Percentiles rank a stretch among this genome's conserved stretches.
Conservation (phyloP, 768 basidiomycete genomes). For the Boletus bicolor region DNA sequence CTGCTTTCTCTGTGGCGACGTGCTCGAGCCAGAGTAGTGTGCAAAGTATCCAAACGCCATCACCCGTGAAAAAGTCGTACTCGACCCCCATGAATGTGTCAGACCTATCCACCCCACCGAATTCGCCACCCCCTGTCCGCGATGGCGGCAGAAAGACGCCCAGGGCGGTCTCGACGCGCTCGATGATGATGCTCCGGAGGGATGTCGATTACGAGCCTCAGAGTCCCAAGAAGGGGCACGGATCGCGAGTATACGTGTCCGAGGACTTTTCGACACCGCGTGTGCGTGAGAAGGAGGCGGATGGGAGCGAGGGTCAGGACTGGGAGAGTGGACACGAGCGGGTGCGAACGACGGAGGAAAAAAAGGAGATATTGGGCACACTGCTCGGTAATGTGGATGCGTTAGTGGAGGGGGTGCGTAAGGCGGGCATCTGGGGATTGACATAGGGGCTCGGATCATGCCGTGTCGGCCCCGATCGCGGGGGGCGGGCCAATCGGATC, state of each 20-base stretch:
- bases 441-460: constrained; percentile 27
- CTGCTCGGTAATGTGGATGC: constrained; percentile 92
- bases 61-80: constrained; percentile 41
- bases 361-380: constrained; percentile 73
- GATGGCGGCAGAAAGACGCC: constrained; percentile 21
- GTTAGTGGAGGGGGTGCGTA: constrained; percentile 81
- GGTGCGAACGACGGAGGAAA: constrained; percentile 70
- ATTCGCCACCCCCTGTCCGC: constrained; percentile 28
- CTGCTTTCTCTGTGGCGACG: constrained; percentile 40
- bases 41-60: constrained; percentile 35
- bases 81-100: constrained; percentile 14
- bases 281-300: constrained; percentile 3
- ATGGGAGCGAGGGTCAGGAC: constrained; percentile 2
- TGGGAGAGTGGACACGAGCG: constrained; percentile 11
- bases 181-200: constrained; percentile 62
- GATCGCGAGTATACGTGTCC: constrained; percentile 29
- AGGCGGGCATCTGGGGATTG: constrained; percentile 85
- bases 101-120: constrained; percentile 22
- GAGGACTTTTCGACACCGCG: constrained; percentile 18
- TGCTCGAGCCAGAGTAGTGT: constrained; percentile 28
- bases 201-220: constrained; percentile 73
- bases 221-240: constrained; percentile 60
- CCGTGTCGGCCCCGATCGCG: not conserved
- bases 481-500: not conserved
- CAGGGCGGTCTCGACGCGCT: constrained; percentile 32